A percentile compares a stretch with the other conserved stretches of the same genome.
Evolutionary conservation across 352 stramenopile species (phyloP).

Genomic region (Pythium apleroticum): DNA sequence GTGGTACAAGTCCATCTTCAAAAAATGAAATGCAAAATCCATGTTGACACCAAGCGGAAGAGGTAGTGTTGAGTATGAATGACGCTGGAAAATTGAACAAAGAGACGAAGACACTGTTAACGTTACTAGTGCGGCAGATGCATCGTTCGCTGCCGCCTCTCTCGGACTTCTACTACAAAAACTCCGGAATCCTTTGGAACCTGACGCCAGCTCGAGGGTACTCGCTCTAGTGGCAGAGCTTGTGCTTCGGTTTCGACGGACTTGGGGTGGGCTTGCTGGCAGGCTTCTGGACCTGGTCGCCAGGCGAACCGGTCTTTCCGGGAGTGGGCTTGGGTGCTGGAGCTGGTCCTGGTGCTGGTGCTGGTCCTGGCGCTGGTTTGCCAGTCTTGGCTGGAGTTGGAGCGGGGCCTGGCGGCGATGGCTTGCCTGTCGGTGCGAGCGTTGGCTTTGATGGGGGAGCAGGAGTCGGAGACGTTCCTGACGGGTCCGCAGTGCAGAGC

Average conservation of each 20-base stretch:
- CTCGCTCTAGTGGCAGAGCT: not conserved
- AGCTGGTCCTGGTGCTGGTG: not conserved
- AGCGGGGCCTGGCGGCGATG: slow-evolving; percentile 3
- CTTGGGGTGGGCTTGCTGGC: not conserved
- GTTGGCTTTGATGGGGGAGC: slow-evolving; percentile 8
- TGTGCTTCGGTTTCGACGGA: slow-evolving; percentile 3
- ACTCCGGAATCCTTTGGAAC: not conserved
- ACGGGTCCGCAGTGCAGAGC: slow-evolving; percentile 10
- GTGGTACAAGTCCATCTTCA: not conserved
- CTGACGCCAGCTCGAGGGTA: not conserved
- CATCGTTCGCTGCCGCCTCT: not conserved
- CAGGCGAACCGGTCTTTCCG: not conserved
- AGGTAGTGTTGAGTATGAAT: not conserved
- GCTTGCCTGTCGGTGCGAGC: slow-evolving; percentile 1
- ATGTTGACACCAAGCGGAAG: not conserved
- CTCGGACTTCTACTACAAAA: not conserved
- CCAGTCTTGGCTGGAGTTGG: slow-evolving; percentile 19
- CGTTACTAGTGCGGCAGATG: not conserved
- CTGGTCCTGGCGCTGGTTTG: not conserved
- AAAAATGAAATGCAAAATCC: not conserved
- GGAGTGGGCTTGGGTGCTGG: slow-evolving; percentile 1
- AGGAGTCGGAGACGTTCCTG: slow-evolving; percentile 1
- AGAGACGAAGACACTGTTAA: not conserved
- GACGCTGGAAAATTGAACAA: too few species aligned
- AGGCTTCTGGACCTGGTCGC: not conserved